These are phyloP conservation scores for Hanseniaspora uvarum DNA, from an alignment of 1,139 yeast species.

Conservation along the genomic window DNA sequence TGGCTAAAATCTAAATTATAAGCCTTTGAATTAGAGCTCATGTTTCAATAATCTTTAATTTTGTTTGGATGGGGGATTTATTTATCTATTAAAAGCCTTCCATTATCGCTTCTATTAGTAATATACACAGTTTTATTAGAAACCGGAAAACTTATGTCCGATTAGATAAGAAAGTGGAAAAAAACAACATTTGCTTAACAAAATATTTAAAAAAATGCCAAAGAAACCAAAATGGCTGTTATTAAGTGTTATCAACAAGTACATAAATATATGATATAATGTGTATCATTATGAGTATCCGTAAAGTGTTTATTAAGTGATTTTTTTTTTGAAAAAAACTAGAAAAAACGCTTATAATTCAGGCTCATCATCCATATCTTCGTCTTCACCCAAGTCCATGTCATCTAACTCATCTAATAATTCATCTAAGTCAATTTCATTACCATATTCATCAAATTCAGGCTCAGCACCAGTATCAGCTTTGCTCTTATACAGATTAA, in stretches of 20 bases:
- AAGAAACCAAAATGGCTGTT: neutral
- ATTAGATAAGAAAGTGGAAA: neutral
- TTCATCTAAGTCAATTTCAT: conserved; percentile 69
- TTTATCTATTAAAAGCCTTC: too few species aligned
- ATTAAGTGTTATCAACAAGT: neutral
- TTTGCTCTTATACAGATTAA: conserved; percentile 74
- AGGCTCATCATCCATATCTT: conserved; percentile 9
- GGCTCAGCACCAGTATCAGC: conserved; percentile 36
- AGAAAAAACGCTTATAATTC: neutral
- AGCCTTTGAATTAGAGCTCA: conserved; percentile 8
- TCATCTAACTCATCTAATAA: conserved; percentile 86
- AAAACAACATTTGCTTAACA: too few species aligned
- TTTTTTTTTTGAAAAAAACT: neutral
- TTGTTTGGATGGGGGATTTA: neutral
- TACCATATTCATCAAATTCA: conserved; percentile 60
- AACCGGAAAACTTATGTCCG: neutral
- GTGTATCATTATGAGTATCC: neutral
- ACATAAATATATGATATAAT: neutral
- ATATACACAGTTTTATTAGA: too few species aligned
- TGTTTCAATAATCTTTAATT: neutral
- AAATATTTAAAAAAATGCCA: neutral
- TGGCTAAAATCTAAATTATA: conserved; percentile 35
- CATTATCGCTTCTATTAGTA: too few species aligned
- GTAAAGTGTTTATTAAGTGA: neutral
- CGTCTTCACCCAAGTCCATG: conserved; percentile 56